Evolutionary conservation across 148 eudicot genomes (phyloP), one percentile per base, ranked within the genome.

Genomic region (Simmondsia chinensis): DNA sequence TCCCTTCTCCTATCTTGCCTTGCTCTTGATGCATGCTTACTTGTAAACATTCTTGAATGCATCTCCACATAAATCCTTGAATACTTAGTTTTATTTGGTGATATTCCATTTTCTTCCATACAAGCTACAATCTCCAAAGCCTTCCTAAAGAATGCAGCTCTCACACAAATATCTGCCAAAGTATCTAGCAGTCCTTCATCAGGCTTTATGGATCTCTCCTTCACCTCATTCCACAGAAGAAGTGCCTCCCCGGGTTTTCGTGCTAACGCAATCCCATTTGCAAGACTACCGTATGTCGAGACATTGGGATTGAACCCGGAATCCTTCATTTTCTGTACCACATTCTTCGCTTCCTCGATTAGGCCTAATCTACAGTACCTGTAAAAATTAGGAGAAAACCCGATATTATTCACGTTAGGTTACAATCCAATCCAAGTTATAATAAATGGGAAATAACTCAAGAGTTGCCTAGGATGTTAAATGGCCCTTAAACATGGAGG

Each of bases 31-130:
- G 99, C 96, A 43, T 91, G 99, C 69, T 86, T 91, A 49, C 96
- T 86, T 0, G 96, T 91, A 58, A 91, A 86, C 99, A 91, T 91
- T 74, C 80, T 91, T 3, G 96, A 82, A 57, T 91, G 96, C 96
- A 91, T 86, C 70, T 91, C 99, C 2, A 91, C 95, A 50, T 91
- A 91, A 40, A 91, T 91, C 64, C 89, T 82, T 4, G 78, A 72
- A 45, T 57, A 86, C 56, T 86, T 86, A 6, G 86, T 79, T 66
- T 82, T 91, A 34, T 91, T 91, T 21, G 99, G 95, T 22, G 82
- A 49, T 43, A 85, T 82, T 22, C 94, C 94, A 50, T 82, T 48
- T 50, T 85, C 94, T 48, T 91, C 99, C 99, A 91, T 91, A 40
- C 95, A 91, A 47, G 95, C 95, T 13, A 82, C 89, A 46, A 91